Evolutionary conservation across 1,284 basidiomycete species (phyloP).

Genomic region (Naganishia sp.): DNA sequence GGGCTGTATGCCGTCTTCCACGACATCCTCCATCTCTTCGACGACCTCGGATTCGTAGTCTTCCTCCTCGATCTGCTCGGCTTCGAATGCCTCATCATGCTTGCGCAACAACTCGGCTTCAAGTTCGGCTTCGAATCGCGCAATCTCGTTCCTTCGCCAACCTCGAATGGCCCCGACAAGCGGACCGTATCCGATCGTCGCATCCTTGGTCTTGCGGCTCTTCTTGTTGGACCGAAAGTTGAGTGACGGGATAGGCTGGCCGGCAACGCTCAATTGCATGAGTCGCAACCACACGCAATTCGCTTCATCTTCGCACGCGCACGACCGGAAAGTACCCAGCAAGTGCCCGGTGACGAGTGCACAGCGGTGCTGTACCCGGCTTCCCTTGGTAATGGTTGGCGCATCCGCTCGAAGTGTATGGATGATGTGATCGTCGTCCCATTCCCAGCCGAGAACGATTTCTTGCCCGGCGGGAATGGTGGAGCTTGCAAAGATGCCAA

Average conservation of each 20-base stretch:
- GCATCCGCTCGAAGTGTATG: conserved; percentile 62
- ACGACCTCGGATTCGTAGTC: conserved; percentile 9
- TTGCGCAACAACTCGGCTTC: conserved; percentile 35
- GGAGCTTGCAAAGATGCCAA: conserved; percentile 79
- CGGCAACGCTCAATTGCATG: conserved; percentile 60
- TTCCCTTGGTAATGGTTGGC: conserved; percentile 38
- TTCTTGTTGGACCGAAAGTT: conserved; percentile 31
- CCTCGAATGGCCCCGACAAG: conserved; percentile 68
- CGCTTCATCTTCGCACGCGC: conserved; percentile 68
- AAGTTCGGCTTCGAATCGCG: conserved; percentile 43
- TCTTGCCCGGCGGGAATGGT: conserved; percentile 81
- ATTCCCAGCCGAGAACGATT: conserved; percentile 90
- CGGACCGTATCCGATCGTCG: conserved; percentile 60
- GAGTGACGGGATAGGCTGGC: conserved; percentile 32
- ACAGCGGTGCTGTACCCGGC: conserved; percentile 61
- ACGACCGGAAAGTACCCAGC: conserved; percentile 71
- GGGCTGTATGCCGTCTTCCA: neutral
- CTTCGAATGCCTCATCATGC: conserved; percentile 56
- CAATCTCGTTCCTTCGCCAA: conserved; percentile 56
- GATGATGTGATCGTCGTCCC: conserved; percentile 89
- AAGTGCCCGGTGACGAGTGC: conserved; percentile 71
- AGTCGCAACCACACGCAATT: conserved; percentile 70
- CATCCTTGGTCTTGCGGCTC: conserved; percentile 32
- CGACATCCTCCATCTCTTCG: conserved; percentile 8
- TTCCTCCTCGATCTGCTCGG: conserved; percentile 21